phyloP scores from a whole-genome alignment of 2,329 filamentous ascomycete species.

The Hypoxylon sp. region DNA sequence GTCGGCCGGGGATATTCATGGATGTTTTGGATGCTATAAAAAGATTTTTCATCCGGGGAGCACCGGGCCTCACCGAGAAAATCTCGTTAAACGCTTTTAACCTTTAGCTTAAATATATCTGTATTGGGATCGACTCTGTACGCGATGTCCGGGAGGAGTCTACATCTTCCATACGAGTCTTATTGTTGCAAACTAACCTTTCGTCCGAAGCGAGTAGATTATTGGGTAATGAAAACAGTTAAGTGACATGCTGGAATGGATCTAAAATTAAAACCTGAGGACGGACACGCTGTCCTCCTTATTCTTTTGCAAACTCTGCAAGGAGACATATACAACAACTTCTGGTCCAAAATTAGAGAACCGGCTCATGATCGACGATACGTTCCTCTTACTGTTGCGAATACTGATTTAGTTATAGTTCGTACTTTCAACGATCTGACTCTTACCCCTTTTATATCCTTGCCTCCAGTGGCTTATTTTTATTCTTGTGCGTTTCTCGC shows the following conservation, averaged over 20 bases:
- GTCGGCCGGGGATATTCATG: background rate
- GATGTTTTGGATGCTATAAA: background rate
- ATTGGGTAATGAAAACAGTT: background rate
- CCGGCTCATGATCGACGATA: background rate
- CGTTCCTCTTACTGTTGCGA: background rate
- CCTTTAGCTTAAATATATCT: background rate
- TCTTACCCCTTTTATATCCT: background rate
- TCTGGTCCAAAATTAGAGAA: background rate
- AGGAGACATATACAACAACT: too few species aligned
- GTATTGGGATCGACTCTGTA: constrained; percentile 4
- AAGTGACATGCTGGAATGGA: background rate
- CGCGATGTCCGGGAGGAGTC: background rate
- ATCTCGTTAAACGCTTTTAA: background rate
- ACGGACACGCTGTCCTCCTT: constrained; percentile 5
- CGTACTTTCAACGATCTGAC: background rate
- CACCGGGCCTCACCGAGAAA: background rate
- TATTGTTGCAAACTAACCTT: constrained; percentile 1
- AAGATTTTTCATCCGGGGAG: background rate
- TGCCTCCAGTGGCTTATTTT: background rate
- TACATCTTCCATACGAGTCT: background rate
- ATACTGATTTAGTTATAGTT: background rate
- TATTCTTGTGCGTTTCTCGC: background rate
- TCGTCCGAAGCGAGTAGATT: background rate
- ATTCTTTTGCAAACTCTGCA: background rate
- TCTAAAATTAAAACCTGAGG: background rate